Base-by-base conservation (phyloP, 176 grass and related monocot species). In the Triticum urartu region DNA sequence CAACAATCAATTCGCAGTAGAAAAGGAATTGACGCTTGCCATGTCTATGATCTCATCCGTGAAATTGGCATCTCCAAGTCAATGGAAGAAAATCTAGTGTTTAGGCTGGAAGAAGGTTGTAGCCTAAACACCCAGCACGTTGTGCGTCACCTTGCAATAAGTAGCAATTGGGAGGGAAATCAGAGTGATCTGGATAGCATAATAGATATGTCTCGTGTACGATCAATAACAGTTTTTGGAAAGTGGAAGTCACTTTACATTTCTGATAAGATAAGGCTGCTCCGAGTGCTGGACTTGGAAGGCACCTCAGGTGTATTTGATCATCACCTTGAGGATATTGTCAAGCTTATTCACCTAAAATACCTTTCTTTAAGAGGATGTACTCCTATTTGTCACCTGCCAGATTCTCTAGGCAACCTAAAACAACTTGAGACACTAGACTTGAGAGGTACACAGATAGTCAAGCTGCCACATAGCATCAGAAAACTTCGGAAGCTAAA, bases 341-440 rank as follows among this genome's bases (percentile, higher is more conserved):
- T 30, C 14, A 45, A 84, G 36, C 65, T 91, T 20, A 3, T 48
- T 65, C 84, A 72, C 24, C 69, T 91, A 12, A 84, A 61, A 26
- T 84, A 80, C 30, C 45, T 91, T 22, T 86, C 73, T 74, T 54
- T 84, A 17, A 63, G 84, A 18, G 33, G 72, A n/a, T 64, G 48
- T 2, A 9, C 14, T 11, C 24, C 7, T 48, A 36, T 39, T 21
- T 36, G 12, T 58, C 12, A 68, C 26, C 64, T 82, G 9, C 80
- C 80, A 36, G 24, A 82, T 56, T 70, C 80, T 22, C 68, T 69
- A 20, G 45, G 64, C 15, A 58, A 70, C 20, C 47, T 82, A 48
- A 36, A 7, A 20, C 80, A 82, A 30, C 80, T 82, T 3, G 9
- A 70, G 11, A 70, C 80, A 17, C 11, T 70, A 11, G 65, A 70